A percentile compares a stretch with the other conserved stretches of the same genome.
These are phyloP conservation scores for Fusarium veterinarium DNA, from an alignment of 2,329 filamentous ascomycete genomes.

Conservation along the genomic window DNA sequence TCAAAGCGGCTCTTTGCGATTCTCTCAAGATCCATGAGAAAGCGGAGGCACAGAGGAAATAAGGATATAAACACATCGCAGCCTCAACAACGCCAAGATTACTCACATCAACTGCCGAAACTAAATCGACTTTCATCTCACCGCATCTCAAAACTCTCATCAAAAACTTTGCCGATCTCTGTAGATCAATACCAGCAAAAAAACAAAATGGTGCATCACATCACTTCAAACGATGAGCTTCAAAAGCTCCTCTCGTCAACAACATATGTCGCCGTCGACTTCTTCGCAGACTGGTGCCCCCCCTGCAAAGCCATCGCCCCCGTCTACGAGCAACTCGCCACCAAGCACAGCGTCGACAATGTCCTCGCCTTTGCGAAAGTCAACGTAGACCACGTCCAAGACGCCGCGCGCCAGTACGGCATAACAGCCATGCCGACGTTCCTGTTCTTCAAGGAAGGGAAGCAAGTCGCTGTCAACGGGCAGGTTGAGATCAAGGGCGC, in stretches of 20 bases:
- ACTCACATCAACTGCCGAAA: background rate
- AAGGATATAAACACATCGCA: conserved; percentile 18
- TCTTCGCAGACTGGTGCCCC: conserved; percentile 63
- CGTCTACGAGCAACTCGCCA: conserved; percentile 52
- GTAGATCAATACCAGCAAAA: conserved; percentile 2
- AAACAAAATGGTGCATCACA: conserved; percentile 44
- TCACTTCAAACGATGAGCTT: conserved; percentile 50
- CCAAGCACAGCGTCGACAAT: conserved; percentile 53
- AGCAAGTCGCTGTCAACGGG: conserved; percentile 47
- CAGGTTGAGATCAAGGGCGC: conserved; percentile 51
- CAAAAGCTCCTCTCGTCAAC: conserved; percentile 52
- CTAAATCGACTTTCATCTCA: background rate
- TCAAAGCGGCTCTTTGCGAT: conserved; percentile 37
- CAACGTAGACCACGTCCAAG: conserved; percentile 85
- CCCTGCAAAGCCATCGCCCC: conserved; percentile 63
- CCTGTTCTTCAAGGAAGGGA: conserved; percentile 78
- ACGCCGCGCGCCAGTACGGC: conserved; percentile 78
- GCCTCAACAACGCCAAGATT: background rate
- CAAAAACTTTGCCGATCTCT: background rate
- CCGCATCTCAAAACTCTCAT: background rate
- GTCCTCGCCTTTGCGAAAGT: conserved; percentile 84
- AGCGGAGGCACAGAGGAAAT: background rate
- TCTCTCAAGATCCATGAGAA: conserved; percentile 35
- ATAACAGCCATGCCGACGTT: conserved; percentile 97
- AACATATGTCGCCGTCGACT: conserved; percentile 60